Percentiles rank a stretch among this genome's conserved stretches.
Conservation (phyloP, 495 filamentous ascomycete species). For the Penicilliopsis zonata region DNA sequence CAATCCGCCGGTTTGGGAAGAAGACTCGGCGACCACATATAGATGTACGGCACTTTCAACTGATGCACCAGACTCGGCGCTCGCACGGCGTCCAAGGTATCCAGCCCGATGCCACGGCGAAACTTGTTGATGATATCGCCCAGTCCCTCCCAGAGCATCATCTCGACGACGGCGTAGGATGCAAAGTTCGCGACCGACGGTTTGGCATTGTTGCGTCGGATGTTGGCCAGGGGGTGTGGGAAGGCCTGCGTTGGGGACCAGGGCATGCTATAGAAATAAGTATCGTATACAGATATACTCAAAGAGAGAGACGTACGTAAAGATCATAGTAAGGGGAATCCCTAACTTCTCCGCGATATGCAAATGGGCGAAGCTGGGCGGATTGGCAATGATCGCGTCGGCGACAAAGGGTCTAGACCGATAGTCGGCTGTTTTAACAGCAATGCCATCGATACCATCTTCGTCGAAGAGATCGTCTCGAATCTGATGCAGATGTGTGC, state of each 20-base stretch:
- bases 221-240: conserved; percentile 44
- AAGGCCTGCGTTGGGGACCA: conserved; percentile 41
- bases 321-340: conserved; percentile 71
- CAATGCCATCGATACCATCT: too few relatives aligned
- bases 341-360: conserved; percentile 74
- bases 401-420: conserved; percentile 55
- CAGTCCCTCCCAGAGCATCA: conserved; percentile 72
- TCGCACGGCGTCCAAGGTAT: conserved; percentile 53
- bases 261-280: conserved; percentile 38
- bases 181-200: conserved; percentile 55
- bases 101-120: conserved; percentile 51
- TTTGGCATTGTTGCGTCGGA: conserved; percentile 38
- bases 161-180: conserved; percentile 63
- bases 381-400: conserved; percentile 76
- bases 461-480: conserved; percentile 29
- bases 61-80: conserved; percentile 52
- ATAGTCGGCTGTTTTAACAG: conserved; percentile 16
- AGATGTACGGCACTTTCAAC: conserved; percentile 63
- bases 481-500: conserved; percentile 30
- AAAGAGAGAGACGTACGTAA: conserved; percentile 41
- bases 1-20: conserved; percentile 71
- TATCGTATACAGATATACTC: neutral
- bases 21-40: conserved; percentile 72
- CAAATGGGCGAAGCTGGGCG: conserved; percentile 69
- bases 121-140: conserved; percentile 68